Conservation (phyloP, 371 early-diverging fungal species). For the Apophysomyces trapeziformis region DNA sequence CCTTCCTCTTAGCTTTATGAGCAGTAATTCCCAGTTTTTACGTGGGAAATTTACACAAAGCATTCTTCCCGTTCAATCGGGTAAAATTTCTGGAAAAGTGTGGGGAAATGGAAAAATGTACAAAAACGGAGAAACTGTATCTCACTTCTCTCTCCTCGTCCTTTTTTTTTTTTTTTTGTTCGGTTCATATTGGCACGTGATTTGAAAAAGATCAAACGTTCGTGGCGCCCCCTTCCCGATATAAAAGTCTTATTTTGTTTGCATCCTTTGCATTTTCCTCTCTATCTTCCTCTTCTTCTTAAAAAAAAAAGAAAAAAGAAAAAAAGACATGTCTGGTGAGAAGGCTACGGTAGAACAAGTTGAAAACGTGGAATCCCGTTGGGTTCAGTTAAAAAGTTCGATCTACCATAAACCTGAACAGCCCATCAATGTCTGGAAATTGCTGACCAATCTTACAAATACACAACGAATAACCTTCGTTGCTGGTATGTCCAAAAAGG, state of each 20-base stretch:
- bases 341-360: background rate
- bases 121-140: background rate
- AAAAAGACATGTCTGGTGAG: background rate
- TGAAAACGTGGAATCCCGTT: background rate
- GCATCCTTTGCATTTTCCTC: background rate
- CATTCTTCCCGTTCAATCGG: background rate
- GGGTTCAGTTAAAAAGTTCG: background rate
- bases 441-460: constrained; percentile 38
- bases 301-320: background rate
- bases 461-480: constrained; percentile 47
- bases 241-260: background rate
- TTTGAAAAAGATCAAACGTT: background rate
- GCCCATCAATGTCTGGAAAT: constrained; percentile 38
- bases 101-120: constrained; percentile 5
- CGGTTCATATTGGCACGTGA: background rate
- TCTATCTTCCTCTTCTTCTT: background rate
- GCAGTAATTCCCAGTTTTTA: background rate
- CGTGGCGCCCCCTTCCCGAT: background rate
- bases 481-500: constrained; percentile 34
- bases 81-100: constrained; percentile 3
- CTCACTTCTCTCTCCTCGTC: background rate
- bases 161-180: background rate
- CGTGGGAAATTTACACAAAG: background rate
- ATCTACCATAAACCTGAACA: constrained; percentile 41
- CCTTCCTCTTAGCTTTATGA: no score